These are phyloP conservation scores for Candida awuae DNA, from an alignment of 805 yeast genomes.

Conservation along the genomic window DNA sequence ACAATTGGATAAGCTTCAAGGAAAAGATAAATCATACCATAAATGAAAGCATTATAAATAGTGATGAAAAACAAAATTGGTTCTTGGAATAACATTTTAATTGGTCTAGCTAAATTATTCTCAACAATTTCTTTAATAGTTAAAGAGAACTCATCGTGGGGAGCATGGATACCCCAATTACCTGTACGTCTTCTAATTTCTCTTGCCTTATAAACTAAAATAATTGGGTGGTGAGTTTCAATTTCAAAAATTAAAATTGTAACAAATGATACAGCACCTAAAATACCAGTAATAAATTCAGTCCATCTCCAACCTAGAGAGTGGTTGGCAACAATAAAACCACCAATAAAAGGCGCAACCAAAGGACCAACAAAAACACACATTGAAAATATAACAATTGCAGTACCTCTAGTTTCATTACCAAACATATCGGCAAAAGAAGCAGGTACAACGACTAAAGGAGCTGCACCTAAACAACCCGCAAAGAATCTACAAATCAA, in stretches of 20 bases:
- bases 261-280: conserved; percentile 35
- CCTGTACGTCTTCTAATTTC: conserved; percentile 58
- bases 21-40: conserved; percentile 69
- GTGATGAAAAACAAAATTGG: conserved; percentile 66
- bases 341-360: conserved; percentile 73
- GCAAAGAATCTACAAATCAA: conserved; percentile 72
- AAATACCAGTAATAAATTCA: conserved; percentile 59
- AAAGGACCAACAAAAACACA: conserved; percentile 76
- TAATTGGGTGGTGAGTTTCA: conserved; percentile 69
- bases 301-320: conserved; percentile 83
- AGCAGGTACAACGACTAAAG: conserved; percentile 81
- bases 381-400: conserved; percentile 62
- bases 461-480: conserved; percentile 79
- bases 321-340: conserved; percentile 46
- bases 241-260: conserved; percentile 38
- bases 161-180: conserved; percentile 77
- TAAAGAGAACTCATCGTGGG: conserved; percentile 58
- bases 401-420: conserved; percentile 61
- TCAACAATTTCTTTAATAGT: conserved; percentile 50
- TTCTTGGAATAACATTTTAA: conserved; percentile 57
- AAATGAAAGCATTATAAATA: conserved; percentile 67
- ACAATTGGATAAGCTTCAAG: conserved; percentile 72
- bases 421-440: conserved; percentile 76
- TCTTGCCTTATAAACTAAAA: conserved; percentile 56
- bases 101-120: conserved; percentile 60